Conservation (phyloP, 345 rosid genomes). For the Citrus maxima region DNA sequence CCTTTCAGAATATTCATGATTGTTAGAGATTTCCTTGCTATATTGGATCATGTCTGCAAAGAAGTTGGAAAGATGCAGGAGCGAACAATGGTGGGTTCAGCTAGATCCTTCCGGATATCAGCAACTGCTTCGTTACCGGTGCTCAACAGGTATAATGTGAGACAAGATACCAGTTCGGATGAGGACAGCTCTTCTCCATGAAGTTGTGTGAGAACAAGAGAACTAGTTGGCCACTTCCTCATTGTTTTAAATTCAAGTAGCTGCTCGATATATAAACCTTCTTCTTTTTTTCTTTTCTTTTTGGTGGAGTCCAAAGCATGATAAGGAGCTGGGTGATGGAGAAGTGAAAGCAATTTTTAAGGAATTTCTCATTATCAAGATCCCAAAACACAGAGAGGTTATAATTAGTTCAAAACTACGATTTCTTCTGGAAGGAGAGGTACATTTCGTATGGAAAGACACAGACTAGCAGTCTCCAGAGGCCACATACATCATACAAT, state of each 20-base stretch:
- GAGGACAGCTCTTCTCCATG: conserved; percentile 79
- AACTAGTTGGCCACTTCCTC: conserved; percentile 9
- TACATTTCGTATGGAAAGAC: conserved; percentile 4
- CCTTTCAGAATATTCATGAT: conserved; percentile 86
- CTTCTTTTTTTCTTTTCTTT: too few species aligned
- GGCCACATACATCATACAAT: conserved; percentile 8
- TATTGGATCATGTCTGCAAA: conserved; percentile 89
- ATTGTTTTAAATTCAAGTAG: conserved; percentile 6
- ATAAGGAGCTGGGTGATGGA: conserved; percentile 5
- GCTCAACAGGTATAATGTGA: conserved; percentile 59
- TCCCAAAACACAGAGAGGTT: neutral
- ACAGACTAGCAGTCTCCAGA: neutral
- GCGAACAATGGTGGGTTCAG: conserved; percentile 65
- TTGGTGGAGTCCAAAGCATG: neutral
- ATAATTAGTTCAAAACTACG: neutral
- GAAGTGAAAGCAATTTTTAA: neutral
- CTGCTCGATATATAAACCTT: neutral
- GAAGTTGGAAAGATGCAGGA: conserved; percentile 92
- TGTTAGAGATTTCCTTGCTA: conserved; percentile 77
- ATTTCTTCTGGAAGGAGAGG: conserved; percentile 4
- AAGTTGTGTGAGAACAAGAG: conserved; percentile 23
- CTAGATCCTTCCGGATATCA: conserved; percentile 84
- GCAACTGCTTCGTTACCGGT: conserved; percentile 78
- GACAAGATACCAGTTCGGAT: conserved; percentile 73
- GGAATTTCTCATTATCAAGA: neutral